A percentile compares a stretch with the other conserved stretches of the same genome.
phyloP scores from a whole-genome alignment of 1,284 basidiomycete species.

The Leccinum fallax region DNA sequence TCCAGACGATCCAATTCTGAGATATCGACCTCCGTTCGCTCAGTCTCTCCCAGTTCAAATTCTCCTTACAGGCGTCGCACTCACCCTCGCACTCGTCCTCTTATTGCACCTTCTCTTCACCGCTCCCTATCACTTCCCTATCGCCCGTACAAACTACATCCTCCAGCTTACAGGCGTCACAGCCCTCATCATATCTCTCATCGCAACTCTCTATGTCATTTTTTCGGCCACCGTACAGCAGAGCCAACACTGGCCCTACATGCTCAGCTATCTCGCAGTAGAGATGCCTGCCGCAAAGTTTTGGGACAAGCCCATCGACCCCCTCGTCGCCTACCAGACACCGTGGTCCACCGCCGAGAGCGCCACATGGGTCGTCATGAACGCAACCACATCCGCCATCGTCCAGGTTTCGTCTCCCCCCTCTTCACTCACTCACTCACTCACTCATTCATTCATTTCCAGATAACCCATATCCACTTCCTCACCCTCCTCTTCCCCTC shows the following conservation, averaged over 20 bases:
- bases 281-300: constrained; percentile 59
- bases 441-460: neutral
- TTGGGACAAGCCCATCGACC: constrained; percentile 24
- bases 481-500: constrained; percentile 97
- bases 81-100: constrained; percentile 88
- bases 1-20: constrained; percentile 68
- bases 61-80: constrained; percentile 82
- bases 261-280: constrained; percentile 89
- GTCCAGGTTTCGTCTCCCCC: constrained; percentile 66
- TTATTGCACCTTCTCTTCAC: constrained; percentile 94
- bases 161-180: constrained; percentile 85
- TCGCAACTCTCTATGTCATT: constrained; percentile 79
- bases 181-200: constrained; percentile 75
- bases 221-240: constrained; percentile 61
- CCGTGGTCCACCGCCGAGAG: constrained; percentile 70
- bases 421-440: constrained; percentile 20
- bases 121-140: constrained; percentile 93
- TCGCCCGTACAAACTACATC: constrained; percentile 89
- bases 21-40: constrained; percentile 75
- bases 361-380: constrained; percentile 87
- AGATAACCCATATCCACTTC: constrained; percentile 99
- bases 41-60: constrained; percentile 93
- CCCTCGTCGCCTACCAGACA: constrained; percentile 27
- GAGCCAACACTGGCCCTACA: constrained; percentile 88
- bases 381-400: constrained; percentile 81